Conservation (phyloP, 345 rosid species). For the Eucalyptus sideroxylon region DNA sequence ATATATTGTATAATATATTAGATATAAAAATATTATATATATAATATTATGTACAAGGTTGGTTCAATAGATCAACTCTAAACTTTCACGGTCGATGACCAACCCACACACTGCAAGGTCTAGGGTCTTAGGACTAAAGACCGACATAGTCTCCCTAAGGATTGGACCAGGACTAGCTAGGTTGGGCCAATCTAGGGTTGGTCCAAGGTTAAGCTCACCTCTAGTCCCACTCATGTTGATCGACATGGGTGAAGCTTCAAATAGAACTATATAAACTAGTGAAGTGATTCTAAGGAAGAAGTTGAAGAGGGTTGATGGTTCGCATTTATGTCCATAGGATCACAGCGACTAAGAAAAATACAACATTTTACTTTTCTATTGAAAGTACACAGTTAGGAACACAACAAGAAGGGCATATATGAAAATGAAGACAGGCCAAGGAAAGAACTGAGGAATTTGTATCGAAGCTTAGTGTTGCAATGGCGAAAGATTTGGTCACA, state of each 20-base stretch:
- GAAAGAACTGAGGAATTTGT: not conserved
- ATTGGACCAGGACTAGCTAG: too few species aligned
- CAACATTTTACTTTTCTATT: not conserved
- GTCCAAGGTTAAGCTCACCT: too few species aligned
- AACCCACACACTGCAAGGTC: too few species aligned
- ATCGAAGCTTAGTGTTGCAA: not conserved
- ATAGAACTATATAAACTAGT: not conserved
- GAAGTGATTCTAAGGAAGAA: not conserved
- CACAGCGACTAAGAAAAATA: not conserved
- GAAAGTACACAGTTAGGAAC: not conserved
- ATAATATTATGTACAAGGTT: too few species aligned
- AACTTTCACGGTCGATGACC: rapidly evolving
- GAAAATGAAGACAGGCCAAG: not conserved
- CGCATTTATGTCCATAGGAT: not conserved
- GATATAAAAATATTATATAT: too few species aligned
- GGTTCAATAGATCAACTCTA: too few species aligned
- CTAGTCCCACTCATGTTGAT: not conserved
- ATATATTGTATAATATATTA: too few species aligned
- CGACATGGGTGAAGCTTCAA: not conserved
- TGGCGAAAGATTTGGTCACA: not conserved
- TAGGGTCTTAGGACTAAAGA: too few species aligned
- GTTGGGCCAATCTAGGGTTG: too few species aligned
- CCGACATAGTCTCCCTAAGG: too few species aligned
- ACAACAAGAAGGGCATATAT: not conserved
- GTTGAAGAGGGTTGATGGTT: not conserved